Percentiles rank a stretch among this genome's conserved stretches.
Evolutionary conservation across 2,329 filamentous ascomycete genomes (phyloP).

Genomic region (Sarocladium oryzae): DNA sequence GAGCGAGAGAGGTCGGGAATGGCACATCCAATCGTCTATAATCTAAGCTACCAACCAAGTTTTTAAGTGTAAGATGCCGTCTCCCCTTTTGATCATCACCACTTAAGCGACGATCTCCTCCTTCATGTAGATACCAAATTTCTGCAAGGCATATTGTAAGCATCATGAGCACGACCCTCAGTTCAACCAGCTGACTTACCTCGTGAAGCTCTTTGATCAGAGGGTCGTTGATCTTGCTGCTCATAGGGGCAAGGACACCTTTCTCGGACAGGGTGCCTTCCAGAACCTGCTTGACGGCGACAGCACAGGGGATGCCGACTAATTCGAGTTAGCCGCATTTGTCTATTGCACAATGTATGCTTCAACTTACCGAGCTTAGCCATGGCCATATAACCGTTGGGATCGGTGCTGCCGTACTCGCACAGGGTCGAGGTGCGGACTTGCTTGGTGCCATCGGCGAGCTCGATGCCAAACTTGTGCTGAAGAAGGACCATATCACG

Average conservation of each 20-base stretch:
- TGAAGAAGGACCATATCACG: constrained; percentile 77
- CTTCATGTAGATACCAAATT: constrained; percentile 66
- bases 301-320: constrained; percentile 28
- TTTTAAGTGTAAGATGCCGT: background rate
- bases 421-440: constrained; percentile 73
- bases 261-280: constrained; percentile 66
- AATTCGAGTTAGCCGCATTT: background rate
- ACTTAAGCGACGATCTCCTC: constrained; percentile 54
- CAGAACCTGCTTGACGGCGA: constrained; percentile 73
- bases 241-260: constrained; percentile 74
- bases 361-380: constrained; percentile 48
- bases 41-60: background rate
- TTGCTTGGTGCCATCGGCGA: constrained; percentile 71
- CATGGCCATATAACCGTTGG: constrained; percentile 77
- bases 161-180: background rate
- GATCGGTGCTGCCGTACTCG: constrained; percentile 66
- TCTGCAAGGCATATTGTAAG: background rate
- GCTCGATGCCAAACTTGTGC: constrained; percentile 79
- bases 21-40: background rate
- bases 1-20: no score
- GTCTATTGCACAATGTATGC: background rate
- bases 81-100: background rate
- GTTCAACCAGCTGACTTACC: constrained; percentile 19
- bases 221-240: constrained; percentile 61
- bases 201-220: constrained; percentile 73